Evolutionary conservation across 106 monocot genomes (phyloP).

Genomic region (Amphibolis antarctica): DNA sequence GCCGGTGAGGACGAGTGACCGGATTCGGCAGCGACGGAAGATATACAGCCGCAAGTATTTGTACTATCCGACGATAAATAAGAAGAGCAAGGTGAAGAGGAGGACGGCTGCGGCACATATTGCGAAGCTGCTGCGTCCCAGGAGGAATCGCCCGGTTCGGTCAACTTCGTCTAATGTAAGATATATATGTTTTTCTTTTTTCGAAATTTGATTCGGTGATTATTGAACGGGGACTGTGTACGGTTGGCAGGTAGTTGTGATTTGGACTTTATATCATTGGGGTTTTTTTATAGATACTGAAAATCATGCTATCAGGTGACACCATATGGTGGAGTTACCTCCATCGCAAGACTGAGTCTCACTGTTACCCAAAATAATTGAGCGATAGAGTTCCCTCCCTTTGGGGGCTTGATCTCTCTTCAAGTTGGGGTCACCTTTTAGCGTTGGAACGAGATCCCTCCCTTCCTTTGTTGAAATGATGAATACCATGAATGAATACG

Average conservation of each 20-base stretch:
- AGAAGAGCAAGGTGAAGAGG: slow-evolving; percentile 70
- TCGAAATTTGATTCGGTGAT: background rate
- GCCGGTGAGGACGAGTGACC: slow-evolving; percentile 67
- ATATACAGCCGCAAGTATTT: slow-evolving; percentile 27
- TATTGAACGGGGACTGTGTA: background rate
- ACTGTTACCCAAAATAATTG: too few relatives aligned
- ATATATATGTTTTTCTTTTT: too few relatives aligned
- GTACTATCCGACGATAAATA: slow-evolving; percentile 51
- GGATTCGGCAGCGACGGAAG: slow-evolving; percentile 64
- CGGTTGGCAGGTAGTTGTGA: background rate
- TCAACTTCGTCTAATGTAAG: slow-evolving; percentile 55
- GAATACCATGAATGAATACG: too few relatives aligned
- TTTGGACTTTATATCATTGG: background rate
- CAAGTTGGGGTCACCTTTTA: too few relatives aligned
- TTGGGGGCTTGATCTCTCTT: too few relatives aligned
- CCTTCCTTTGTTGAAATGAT: too few relatives aligned
- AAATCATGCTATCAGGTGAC: background rate
- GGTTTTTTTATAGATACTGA: background rate
- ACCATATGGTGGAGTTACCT: slow-evolving; percentile 2
- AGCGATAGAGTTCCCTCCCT: too few relatives aligned
- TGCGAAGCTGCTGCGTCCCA: slow-evolving; percentile 56
- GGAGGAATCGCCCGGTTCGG: slow-evolving; percentile 36
- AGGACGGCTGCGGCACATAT: slow-evolving; percentile 72
- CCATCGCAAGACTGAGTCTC: background rate
- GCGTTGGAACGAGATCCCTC: too few relatives aligned